Evolutionary conservation across 2,329 filamentous ascomycete genomes (phyloP).

Genomic region (Beauveria medogensis): DNA sequence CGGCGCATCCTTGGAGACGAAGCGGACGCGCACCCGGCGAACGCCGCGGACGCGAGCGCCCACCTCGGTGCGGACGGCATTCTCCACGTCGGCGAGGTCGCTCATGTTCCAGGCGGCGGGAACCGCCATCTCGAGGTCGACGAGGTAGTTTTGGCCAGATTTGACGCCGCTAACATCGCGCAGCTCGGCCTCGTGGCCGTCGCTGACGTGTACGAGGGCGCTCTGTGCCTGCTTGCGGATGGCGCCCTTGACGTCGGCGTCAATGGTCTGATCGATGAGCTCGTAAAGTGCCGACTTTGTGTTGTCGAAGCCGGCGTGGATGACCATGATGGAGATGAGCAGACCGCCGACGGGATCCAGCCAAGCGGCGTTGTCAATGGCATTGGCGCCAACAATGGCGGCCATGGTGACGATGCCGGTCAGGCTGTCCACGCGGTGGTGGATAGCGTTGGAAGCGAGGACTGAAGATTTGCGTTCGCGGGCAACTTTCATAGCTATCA

Average conservation of each 20-base stretch:
- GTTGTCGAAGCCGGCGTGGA: slow-evolving; percentile 83
- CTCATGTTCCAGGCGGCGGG: slow-evolving; percentile 69
- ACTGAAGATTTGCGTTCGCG: slow-evolving; percentile 91
- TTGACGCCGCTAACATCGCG: slow-evolving; percentile 83
- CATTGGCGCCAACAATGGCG: slow-evolving; percentile 83
- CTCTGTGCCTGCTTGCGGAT: slow-evolving; percentile 58
- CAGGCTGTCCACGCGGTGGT: slow-evolving; percentile 92
- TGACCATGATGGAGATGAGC: slow-evolving; percentile 86
- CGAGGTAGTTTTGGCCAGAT: slow-evolving; percentile 90
- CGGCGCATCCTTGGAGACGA: slow-evolving; percentile 60
- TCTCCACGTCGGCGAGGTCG: slow-evolving; percentile 62
- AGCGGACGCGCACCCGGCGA: slow-evolving; percentile 74
- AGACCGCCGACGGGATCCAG: slow-evolving; percentile 90
- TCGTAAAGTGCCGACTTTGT: slow-evolving; percentile 76
- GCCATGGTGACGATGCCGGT: slow-evolving; percentile 89
- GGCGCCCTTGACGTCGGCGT: slow-evolving; percentile 69
- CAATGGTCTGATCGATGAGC: slow-evolving; percentile 82
- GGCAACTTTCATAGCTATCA: slow-evolving; percentile 84
- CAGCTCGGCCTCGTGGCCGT: slow-evolving; percentile 56
- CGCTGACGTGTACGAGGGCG: slow-evolving; percentile 45
- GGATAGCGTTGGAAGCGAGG: slow-evolving; percentile 88
- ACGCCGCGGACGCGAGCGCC: slow-evolving; percentile 76
- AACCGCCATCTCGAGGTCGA: slow-evolving; percentile 81
- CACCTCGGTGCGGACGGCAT: slow-evolving; percentile 61
- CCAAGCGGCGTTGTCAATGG: slow-evolving; percentile 80